Percentiles rank a stretch among this genome's conserved stretches.
These are phyloP conservation scores for Punctularia strigosozonata DNA, from an alignment of 768 basidiomycete genomes.

Conservation along the genomic window DNA sequence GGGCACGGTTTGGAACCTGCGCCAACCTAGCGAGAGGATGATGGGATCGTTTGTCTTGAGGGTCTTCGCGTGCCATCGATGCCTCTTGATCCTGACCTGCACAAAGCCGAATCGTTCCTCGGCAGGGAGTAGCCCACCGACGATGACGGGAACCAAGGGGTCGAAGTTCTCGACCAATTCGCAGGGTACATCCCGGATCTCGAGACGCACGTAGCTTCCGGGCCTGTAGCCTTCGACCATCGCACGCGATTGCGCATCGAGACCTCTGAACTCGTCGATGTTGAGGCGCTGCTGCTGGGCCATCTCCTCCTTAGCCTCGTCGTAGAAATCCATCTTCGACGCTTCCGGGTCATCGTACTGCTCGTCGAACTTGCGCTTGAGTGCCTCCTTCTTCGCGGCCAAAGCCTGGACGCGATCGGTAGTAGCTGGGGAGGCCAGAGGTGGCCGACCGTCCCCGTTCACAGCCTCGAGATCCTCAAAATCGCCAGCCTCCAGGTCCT, in stretches of 20 bases:
- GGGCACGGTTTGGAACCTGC: conserved; percentile 89
- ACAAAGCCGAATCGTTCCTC: conserved; percentile 92
- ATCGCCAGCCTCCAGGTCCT: conserved; percentile 23
- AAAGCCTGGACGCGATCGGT: conserved; percentile 36
- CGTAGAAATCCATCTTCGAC: conserved; percentile 78
- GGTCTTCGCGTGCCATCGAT: conserved; percentile 85
- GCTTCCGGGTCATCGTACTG: conserved; percentile 88
- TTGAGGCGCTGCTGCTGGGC: conserved; percentile 75
- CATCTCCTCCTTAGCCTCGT: conserved; percentile 86
- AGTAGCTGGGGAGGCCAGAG: not conserved
- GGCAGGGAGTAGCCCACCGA: conserved; percentile 81
- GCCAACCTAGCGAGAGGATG: conserved; percentile 95
- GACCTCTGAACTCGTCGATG: conserved; percentile 70
- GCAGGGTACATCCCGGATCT: conserved; percentile 73
- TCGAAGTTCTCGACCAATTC: conserved; percentile 93
- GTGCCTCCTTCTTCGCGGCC: conserved; percentile 76
- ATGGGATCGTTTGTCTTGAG: conserved; percentile 97
- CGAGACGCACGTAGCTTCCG: conserved; percentile 87
- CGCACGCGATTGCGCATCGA: conserved; percentile 67
- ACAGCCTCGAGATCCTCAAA: conserved; percentile 30
- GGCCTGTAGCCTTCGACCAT: conserved; percentile 87
- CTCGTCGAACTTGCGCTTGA: conserved; percentile 94
- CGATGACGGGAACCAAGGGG: conserved; percentile 78
- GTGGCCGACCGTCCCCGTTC: conserved; percentile 3
- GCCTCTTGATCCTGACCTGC: conserved; percentile 92